Conservation (phyloP, 495 filamentous ascomycete genomes). For the Podospora comata region DNA sequence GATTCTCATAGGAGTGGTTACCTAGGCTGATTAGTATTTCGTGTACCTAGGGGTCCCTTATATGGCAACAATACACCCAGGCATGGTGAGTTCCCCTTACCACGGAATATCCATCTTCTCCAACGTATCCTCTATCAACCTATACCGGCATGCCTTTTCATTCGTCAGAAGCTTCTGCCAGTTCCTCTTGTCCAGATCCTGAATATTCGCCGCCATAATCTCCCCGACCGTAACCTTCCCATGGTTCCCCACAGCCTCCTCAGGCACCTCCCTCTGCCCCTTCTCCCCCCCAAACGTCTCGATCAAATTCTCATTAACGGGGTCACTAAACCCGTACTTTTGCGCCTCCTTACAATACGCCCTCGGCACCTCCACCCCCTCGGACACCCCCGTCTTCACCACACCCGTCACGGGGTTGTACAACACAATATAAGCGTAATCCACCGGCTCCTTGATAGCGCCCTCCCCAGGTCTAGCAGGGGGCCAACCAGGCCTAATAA, state of each 20-base stretch:
- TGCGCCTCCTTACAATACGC: constrained; percentile 15
- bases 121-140: constrained; percentile 22
- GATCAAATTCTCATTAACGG: background rate
- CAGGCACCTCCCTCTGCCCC: background rate
- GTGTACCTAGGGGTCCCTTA: too few relatives aligned
- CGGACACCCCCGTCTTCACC: constrained; percentile 9
- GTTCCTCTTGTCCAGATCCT: constrained; percentile 19
- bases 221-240: constrained; percentile 23
- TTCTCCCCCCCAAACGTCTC: background rate
- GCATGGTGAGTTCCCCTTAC: background rate
- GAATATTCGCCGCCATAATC: constrained; percentile 10
- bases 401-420: constrained; percentile 12
- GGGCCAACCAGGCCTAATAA: background rate
- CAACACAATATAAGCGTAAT: constrained; percentile 24
- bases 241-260: background rate
- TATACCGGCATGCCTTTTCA: constrained; percentile 21
- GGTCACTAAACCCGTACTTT: constrained; percentile 21
- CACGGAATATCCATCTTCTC: constrained; percentile 18
- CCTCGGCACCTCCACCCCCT: constrained; percentile 19
- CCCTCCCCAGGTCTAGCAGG: background rate
- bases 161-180: constrained; percentile 22
- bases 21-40: too few relatives aligned
- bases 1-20: background rate
- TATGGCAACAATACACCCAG: too few relatives aligned
- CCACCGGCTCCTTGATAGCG: constrained; percentile 5